Evolutionary conservation across 768 basidiomycete species (phyloP).

Genomic region (Xerocomus potaroensis): DNA sequence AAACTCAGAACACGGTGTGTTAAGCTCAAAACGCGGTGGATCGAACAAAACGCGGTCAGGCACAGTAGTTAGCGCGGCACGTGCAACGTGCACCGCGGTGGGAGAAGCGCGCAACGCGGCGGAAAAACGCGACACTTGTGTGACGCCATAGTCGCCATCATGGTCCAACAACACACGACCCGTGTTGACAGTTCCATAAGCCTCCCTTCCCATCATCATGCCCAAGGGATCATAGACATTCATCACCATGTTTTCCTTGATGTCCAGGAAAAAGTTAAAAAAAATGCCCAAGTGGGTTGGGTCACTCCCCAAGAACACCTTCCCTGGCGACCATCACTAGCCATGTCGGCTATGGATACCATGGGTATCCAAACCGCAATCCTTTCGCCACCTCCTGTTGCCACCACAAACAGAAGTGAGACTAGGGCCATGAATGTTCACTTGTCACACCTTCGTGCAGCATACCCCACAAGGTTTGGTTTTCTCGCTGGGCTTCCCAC

Average conservation of each 20-base stretch:
- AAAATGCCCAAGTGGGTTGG: slow-evolving; percentile 53
- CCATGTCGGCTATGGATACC: slow-evolving; percentile 60
- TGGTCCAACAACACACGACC: slow-evolving; percentile 13
- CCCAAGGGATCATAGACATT: slow-evolving; percentile 47
- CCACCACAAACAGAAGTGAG: slow-evolving; percentile 38
- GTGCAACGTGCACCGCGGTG: too few species aligned
- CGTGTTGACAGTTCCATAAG: background rate
- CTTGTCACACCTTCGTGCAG: slow-evolving; percentile 44
- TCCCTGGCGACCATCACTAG: slow-evolving; percentile 59
- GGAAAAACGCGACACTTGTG: too few species aligned
- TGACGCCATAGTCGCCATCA: too few species aligned
- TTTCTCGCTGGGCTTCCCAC: slow-evolving; percentile 68
- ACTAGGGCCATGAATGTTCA: slow-evolving; percentile 46
- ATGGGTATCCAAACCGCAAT: slow-evolving; percentile 56
- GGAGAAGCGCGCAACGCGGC: too few species aligned
- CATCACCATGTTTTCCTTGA: slow-evolving; percentile 74
- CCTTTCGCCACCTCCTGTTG: slow-evolving; percentile 61
- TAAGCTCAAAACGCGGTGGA: too few species aligned
- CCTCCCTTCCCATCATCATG: background rate
- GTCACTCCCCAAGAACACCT: slow-evolving; percentile 57
- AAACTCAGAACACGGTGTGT: too few species aligned
- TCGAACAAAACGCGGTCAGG: too few species aligned
- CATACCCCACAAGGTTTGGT: slow-evolving; percentile 55
- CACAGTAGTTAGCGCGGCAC: too few species aligned
- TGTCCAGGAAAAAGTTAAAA: slow-evolving; percentile 43